These are phyloP conservation scores for Venturia effusa DNA, from an alignment of 2,329 filamentous ascomycete species.

Conservation along the genomic window DNA sequence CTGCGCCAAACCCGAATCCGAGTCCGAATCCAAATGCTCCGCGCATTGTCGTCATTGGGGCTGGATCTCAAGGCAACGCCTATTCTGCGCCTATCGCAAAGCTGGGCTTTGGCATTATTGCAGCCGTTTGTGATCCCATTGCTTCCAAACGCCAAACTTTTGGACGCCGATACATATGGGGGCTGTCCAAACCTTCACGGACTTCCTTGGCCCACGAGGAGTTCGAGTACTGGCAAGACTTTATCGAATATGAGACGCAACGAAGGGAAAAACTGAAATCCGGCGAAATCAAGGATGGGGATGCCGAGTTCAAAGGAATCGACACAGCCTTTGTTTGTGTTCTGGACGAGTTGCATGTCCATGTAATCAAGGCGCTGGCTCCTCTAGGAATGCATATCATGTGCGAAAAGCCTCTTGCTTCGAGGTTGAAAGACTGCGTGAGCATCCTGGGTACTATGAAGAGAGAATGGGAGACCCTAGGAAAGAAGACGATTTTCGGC, in stretches of 20 bases:
- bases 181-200: constrained; percentile 28
- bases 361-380: constrained; percentile 66
- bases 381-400: constrained; percentile 67
- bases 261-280: constrained; percentile 42
- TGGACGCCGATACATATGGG: constrained; percentile 65
- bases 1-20: neutral
- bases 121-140: constrained; percentile 75
- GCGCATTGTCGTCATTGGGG: constrained; percentile 28
- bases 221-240: constrained; percentile 63
- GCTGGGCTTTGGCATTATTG: constrained; percentile 46
- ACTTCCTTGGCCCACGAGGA: constrained; percentile 38
- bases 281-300: constrained; percentile 24
- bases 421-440: constrained; percentile 66
- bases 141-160: constrained; percentile 64
- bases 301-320: constrained; percentile 23
- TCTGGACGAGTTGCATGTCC: constrained; percentile 77
- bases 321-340: constrained; percentile 61
- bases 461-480: constrained; percentile 10
- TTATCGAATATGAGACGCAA: constrained; percentile 57
- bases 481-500: constrained; percentile 53
- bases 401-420: constrained; percentile 90
- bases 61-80: constrained; percentile 26
- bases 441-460: constrained; percentile 54
- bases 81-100: constrained; percentile 20
- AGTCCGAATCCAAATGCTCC: constrained; percentile 8